Conservation (phyloP, 169 alveolate species). For the Eimeria necatrix region DNA sequence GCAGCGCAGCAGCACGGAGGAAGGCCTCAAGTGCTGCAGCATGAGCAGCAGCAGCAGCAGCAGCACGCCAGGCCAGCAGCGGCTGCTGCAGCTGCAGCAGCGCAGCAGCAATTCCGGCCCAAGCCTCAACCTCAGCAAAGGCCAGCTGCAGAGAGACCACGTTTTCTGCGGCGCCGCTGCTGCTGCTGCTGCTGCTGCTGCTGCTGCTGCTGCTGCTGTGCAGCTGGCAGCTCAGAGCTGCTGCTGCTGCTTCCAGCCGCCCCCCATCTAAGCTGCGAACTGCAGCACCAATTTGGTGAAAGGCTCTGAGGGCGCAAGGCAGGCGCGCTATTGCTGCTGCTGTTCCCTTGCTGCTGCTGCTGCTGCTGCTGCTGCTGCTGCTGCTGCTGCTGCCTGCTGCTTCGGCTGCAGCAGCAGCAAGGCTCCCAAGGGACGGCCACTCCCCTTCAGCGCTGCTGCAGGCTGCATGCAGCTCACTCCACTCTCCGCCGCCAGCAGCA, state of each 20-base stretch:
- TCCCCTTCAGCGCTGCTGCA: neutral
- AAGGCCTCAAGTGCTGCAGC: slow-evolving; percentile 8
- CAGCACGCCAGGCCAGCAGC: slow-evolving; percentile 20
- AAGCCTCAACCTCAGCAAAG: slow-evolving; percentile 3
- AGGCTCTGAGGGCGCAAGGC: neutral
- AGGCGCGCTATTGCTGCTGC: neutral
- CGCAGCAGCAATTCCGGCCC: neutral
- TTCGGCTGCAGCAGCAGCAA: neutral
- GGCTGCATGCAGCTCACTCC: neutral
- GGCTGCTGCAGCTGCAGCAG: slow-evolving; percentile 51
- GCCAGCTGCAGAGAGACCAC: slow-evolving; percentile 11
- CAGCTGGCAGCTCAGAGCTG: neutral
- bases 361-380: too few relatives aligned
- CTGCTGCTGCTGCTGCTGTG: neutral
- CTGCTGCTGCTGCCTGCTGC: neutral
- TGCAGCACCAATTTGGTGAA: neutral
- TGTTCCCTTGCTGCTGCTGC: neutral
- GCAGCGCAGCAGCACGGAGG: neutral
- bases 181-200: neutral
- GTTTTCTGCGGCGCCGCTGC: neutral
- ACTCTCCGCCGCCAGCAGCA: neutral
- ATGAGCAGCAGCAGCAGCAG: slow-evolving; percentile 27
- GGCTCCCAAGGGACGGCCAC: neutral
- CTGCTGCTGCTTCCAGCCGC: neutral
- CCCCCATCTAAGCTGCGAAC: neutral